Base-by-base conservation (phyloP, 805 yeast genomes). In the Starmerella apicola region DNA sequence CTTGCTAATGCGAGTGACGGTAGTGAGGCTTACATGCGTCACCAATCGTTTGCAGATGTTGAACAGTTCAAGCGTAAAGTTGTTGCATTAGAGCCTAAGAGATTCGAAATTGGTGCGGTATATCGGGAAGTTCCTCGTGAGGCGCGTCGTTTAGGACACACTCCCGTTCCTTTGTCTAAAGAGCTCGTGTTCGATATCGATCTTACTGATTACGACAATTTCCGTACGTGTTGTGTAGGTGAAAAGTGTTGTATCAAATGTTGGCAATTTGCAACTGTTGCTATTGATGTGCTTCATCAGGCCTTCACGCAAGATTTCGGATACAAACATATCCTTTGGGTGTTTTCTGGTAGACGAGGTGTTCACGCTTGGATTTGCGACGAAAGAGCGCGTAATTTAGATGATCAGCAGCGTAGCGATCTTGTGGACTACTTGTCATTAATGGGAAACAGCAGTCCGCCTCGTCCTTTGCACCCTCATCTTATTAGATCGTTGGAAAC, bases 341-440 rank as follows among this genome's bases (percentile, higher is more conserved):
- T 88, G 4, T 91, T 83, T 56, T 84, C 95, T 1, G 98, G 98
- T 34, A 80, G 98, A 67, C 81, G 98, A 71, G 98, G 98, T 60
- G 94, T 93, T 13, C 98, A 91, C 67, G 93, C 97, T 54, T 91
- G 98, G 98, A 70, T 91, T 19, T 81, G 94, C 60, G 98, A 91
- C 57, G 61, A 70, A 40, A 65, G 86, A 35, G 95, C 96, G 1
- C 65, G 96, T 41, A 52, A 58, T 1, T 60, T 91, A 45, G 80
- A 74, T 46, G 97, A 91, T 57, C 53, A 65, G 4, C 72, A 74
- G 44, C 72, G 98, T 53, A 68, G 79, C 51, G 75, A 94, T 3
- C 71, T 91, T 10, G 78, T 86, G 24, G 86, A 82, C 49, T 91
- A 91, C 57, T 59, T 91, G 57, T 88, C 83, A 51, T 78, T 86